Evolutionary conservation across 1,284 basidiomycete genomes (phyloP), one percentile per base, ranked within the genome.

Genomic region (Ustilago trichophora): DNA sequence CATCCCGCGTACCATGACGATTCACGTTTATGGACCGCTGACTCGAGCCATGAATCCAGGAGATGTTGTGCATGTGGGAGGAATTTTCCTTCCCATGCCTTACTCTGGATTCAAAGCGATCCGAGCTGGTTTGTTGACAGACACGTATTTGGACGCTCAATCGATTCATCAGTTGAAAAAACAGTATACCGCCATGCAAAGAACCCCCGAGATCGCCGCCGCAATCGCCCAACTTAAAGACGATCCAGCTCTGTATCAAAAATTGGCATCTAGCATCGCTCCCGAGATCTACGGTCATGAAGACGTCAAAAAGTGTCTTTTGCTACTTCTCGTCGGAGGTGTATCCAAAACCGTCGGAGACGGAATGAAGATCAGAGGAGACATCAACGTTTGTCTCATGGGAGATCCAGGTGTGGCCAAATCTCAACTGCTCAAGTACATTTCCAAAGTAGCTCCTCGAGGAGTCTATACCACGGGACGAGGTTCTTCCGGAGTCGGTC

Each of bases 371-470:
- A 98, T 99, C 75, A 87, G 96, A 79, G 96, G 96, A 22, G 96
- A 98, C 82, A 86, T 99, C 83, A 98, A 99, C 77, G 86, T 99
- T 21, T 98, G 96, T 83, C 83, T 99, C 42, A 98, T 99, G 96
- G 96, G 96, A 76, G 96, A 99, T 83, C 96, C 96, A 44, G 96
- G 96, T 89, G 95, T 98, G 63, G 96, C 96, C 74, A 99, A 99
- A 83, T 97, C 93, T 24, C 96, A 98, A 82, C 82, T 98, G 50
- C 86, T 98, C 67, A 98, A 98, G 84, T 98, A 98, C 79, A 98
- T 99, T 76, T 92, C 93, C 47, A 98, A 98, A 82, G 90, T 99
- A 59, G 96, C 96, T 1, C 96, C 96, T 12, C 87, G 96, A 68
- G 96, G 96, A 11, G 90, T 99, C 24, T 99, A 99, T 81, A 98